A percentile compares a stretch with the other conserved stretches of the same genome.
These are phyloP conservation scores for Cryptomeria japonica DNA, from an alignment of 75 land plant species.

Conservation along the genomic window DNA sequence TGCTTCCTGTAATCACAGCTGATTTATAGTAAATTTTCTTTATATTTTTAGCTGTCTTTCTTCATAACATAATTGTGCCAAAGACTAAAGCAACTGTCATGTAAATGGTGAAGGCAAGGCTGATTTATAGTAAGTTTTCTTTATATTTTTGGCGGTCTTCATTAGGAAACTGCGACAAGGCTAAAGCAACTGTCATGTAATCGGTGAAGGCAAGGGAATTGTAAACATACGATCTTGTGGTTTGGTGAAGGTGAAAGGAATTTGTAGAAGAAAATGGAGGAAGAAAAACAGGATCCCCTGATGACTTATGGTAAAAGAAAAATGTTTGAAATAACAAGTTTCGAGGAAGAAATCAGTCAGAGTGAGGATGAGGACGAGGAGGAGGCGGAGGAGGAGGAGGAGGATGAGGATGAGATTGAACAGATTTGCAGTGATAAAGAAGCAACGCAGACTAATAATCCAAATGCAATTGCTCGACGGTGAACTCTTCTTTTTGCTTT, in stretches of 20 bases:
- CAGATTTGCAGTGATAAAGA: neutral
- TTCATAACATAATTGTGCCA: neutral
- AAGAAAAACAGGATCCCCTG: neutral
- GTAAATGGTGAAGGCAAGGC: too few species aligned
- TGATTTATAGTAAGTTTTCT: too few species aligned
- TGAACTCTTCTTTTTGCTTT: neutral
- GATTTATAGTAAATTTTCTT: neutral
- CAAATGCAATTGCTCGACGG: neutral
- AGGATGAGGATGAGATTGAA: neutral
- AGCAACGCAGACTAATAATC: neutral
- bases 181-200: too few species aligned
- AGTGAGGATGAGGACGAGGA: too few species aligned
- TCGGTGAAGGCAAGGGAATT: too few species aligned
- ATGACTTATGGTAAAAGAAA: neutral
- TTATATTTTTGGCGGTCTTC: too few species aligned
- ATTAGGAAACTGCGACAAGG: too few species aligned
- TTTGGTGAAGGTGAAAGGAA: too few species aligned
- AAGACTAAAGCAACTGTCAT: too few species aligned
- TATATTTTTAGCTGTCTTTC: neutral
- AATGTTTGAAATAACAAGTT: neutral
- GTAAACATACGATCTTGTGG: too few species aligned
- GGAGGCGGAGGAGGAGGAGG: neutral
- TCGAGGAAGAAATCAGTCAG: neutral
- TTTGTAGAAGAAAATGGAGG: neutral
- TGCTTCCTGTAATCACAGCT: too few species aligned